Conservation (phyloP, 345 rosid species). For the Salix caprea region DNA sequence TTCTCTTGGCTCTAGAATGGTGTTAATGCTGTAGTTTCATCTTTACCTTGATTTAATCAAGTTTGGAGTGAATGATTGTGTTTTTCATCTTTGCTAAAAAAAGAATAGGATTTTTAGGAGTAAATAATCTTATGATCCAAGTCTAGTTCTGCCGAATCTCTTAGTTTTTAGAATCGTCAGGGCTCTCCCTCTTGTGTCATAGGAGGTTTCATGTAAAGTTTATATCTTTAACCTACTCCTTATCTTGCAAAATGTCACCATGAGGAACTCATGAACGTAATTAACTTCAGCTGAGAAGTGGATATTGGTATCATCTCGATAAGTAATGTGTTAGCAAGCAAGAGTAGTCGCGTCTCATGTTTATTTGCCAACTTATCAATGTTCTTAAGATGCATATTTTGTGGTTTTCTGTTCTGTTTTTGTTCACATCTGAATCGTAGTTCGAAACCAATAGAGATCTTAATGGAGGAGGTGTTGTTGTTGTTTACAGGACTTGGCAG, state of each 20-base stretch:
- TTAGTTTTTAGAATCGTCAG: neutral
- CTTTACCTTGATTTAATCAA: neutral
- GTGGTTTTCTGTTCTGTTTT: neutral
- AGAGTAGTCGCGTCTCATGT: neutral
- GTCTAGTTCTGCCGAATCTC: neutral
- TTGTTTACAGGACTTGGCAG: neutral
- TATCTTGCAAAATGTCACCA: neutral
- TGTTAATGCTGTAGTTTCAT: neutral
- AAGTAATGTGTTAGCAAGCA: neutral
- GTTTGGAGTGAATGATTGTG: neutral
- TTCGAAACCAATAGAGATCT: neutral
- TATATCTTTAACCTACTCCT: neutral
- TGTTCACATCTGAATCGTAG: neutral
- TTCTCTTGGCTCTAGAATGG: neutral
- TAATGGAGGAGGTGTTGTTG: neutral
- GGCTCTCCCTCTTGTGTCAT: neutral
- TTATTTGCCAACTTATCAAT: no score
- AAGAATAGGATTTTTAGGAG: neutral
- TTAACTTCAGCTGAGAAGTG: neutral
- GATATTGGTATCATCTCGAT: neutral
- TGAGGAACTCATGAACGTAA: no score
- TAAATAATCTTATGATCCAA: neutral
- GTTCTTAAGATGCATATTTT: neutral
- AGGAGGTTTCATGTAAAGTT: neutral
- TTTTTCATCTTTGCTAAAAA: neutral